These are phyloP conservation scores for Ceratocystis alfenasii DNA, from an alignment of 2,329 filamentous ascomycete genomes.

Conservation along the genomic window DNA sequence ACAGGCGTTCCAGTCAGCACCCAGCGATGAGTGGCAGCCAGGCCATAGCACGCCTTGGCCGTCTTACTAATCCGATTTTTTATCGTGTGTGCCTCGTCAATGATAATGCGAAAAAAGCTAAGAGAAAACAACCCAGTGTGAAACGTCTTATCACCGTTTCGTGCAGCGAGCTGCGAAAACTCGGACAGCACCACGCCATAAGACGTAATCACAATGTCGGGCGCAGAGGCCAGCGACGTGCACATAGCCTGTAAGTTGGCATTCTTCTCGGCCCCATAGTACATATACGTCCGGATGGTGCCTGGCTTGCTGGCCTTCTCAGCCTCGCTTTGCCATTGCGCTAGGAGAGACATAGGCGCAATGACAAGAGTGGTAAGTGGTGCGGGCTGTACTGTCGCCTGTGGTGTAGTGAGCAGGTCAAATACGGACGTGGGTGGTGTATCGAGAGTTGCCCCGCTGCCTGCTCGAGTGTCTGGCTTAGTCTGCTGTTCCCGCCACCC, in stretches of 20 bases:
- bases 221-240: conserved; percentile 63
- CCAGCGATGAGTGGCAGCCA: conserved; percentile 79
- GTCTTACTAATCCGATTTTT: conserved; percentile 87
- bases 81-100: conserved; percentile 91
- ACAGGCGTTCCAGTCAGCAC: conserved; percentile 90
- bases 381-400: conserved; percentile 45
- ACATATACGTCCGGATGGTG: conserved; percentile 72
- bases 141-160: conserved; percentile 51
- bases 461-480: not conserved
- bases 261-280: conserved; percentile 81
- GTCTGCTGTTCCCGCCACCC: conserved; percentile 7
- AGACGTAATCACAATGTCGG: conserved; percentile 86
- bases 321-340: conserved; percentile 94
- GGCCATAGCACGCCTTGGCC: conserved; percentile 84
- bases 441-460: not conserved
- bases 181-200: conserved; percentile 89
- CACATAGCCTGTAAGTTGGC: conserved; percentile 70
- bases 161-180: conserved; percentile 36
- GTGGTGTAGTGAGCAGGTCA: conserved; percentile 8
- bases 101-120: conserved; percentile 86
- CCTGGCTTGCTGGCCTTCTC: conserved; percentile 78
- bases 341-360: conserved; percentile 92
- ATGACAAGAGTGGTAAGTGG: conserved; percentile 87
- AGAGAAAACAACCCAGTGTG: conserved; percentile 76
- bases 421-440: conserved; percentile 13